These are phyloP conservation scores for Gloeopeniophorella convolvens DNA, from an alignment of 768 basidiomycete species.

Conservation along the genomic window DNA sequence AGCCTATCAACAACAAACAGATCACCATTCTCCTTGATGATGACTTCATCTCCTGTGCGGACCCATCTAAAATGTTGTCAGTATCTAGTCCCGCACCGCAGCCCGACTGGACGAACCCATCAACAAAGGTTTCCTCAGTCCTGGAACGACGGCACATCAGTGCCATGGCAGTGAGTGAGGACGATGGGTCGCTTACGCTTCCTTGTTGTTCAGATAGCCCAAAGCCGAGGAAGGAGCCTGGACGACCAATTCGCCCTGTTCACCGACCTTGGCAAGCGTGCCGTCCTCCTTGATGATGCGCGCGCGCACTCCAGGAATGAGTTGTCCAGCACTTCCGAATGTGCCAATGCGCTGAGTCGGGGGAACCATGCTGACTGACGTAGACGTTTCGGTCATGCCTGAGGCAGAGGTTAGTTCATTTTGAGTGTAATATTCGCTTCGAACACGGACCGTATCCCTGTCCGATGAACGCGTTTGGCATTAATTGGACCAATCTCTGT, in stretches of 20 bases:
- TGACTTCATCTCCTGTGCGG: conserved; percentile 59
- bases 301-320: conserved; percentile 47
- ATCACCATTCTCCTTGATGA: conserved; percentile 47
- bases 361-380: conserved; percentile 45
- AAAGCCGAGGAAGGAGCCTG: conserved; percentile 35
- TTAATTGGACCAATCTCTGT: conserved; percentile 38
- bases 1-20: conserved; percentile 56
- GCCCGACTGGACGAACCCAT: conserved; percentile 40
- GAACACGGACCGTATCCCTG: conserved; percentile 48
- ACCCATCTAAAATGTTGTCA: conserved; percentile 44
- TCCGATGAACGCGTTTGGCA: conserved; percentile 51
- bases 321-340: conserved; percentile 40
- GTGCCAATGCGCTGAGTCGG: conserved; percentile 40
- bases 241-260: conserved; percentile 53
- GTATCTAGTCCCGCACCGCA: neutral
- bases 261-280: conserved; percentile 42
- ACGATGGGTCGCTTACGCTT: conserved; percentile 42
- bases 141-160: conserved; percentile 29
- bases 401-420: neutral
- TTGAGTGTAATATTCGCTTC: neutral
- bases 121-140: conserved; percentile 59
- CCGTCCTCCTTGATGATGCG: conserved; percentile 51
- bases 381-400: conserved; percentile 69
- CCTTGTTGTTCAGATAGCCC: conserved; percentile 44
- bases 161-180: neutral